Evolutionary conservation across 2,329 filamentous ascomycete species (phyloP).

Genomic region (Paraconiothyrium brasiliense): DNA sequence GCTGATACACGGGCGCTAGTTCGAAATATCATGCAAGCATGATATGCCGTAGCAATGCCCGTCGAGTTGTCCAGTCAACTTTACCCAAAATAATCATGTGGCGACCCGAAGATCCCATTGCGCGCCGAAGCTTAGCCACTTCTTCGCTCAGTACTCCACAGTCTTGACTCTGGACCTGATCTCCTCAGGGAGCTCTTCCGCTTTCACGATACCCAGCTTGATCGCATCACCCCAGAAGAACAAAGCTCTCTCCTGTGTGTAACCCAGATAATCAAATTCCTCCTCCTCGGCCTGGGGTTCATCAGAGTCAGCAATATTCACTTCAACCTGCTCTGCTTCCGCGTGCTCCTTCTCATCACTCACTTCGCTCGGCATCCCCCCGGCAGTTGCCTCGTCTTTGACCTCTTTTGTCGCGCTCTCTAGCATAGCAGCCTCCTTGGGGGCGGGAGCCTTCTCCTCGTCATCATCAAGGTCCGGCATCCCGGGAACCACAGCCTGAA

Average conservation of each 20-base stretch:
- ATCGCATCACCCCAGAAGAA: conserved; percentile 96
- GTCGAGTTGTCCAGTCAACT: too few species aligned
- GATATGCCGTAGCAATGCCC: too few species aligned
- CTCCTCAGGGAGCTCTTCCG: conserved; percentile 78
- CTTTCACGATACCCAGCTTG: conserved; percentile 75
- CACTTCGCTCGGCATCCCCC: conserved; percentile 37
- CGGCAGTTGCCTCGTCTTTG: conserved; percentile 22
- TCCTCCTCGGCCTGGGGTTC: conserved; percentile 68
- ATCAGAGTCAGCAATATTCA: conserved; percentile 49
- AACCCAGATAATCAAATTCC: conserved; percentile 92
- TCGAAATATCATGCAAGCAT: too few species aligned
- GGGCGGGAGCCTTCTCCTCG: conserved; percentile 23
- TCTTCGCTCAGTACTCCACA: conserved; percentile 65
- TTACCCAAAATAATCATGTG: too few species aligned
- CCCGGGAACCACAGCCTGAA: conserved; percentile 88
- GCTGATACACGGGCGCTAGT: too few species aligned
- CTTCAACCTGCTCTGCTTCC: conserved; percentile 35
- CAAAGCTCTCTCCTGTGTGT: conserved; percentile 87
- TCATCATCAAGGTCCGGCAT: conserved; percentile 63
- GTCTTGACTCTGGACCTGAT: conserved; percentile 73
- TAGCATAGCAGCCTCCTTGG: conserved; percentile 36
- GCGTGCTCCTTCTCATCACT: conserved; percentile 35
- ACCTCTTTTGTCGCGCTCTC: conserved; percentile 39
- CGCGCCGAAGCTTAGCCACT: too few species aligned
- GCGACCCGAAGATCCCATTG: too few species aligned